Evolutionary conservation across 2,329 filamentous ascomycete genomes (phyloP).

Genomic region (Pseudocercospora fuligena): DNA sequence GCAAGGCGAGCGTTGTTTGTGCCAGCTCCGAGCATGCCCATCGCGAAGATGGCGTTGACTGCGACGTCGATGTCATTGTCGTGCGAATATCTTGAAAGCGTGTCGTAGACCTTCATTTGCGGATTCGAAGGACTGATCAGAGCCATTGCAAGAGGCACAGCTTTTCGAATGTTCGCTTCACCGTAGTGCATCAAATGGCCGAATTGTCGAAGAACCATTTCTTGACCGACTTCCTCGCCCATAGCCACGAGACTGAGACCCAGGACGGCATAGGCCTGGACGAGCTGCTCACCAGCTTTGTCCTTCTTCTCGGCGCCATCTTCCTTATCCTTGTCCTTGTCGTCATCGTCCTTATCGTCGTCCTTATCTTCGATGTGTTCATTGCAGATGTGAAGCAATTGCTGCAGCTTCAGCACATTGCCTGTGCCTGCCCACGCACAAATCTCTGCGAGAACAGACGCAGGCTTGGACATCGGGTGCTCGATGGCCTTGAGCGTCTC

Average conservation of each 20-base stretch:
- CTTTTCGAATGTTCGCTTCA: slow-evolving; percentile 94
- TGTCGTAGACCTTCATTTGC: slow-evolving; percentile 99
- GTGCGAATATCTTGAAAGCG: slow-evolving; percentile 94
- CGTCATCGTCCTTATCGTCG: slow-evolving; percentile 48
- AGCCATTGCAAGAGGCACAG: slow-evolving; percentile 94
- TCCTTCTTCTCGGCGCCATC: slow-evolving; percentile 72
- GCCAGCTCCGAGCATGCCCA: slow-evolving; percentile 94
- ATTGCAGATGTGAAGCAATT: slow-evolving; percentile 96
- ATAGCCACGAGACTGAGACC: slow-evolving; percentile 94
- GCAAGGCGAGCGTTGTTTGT: slow-evolving; percentile 98
- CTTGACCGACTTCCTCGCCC: slow-evolving; percentile 97
- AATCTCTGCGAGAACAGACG: slow-evolving; percentile 89
- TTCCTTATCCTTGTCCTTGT: slow-evolving; percentile 72
- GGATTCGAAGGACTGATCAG: slow-evolving; percentile 96
- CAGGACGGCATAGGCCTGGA: slow-evolving; percentile 94
- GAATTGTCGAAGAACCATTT: slow-evolving; percentile 97
- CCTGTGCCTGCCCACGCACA: slow-evolving; percentile 98
- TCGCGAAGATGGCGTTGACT: slow-evolving; percentile 97
- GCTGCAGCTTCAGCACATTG: slow-evolving; percentile 94
- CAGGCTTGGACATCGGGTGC: slow-evolving; percentile 96
- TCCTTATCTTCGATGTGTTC: slow-evolving; percentile 94
- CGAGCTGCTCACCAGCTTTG: slow-evolving; percentile 75
- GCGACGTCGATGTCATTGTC: slow-evolving; percentile 98
- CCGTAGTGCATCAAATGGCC: slow-evolving; percentile 99
- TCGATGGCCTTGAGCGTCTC: slow-evolving; percentile 97